Conservation (phyloP, 208 protist genomes). For the Giardia duodenalis region DNA sequence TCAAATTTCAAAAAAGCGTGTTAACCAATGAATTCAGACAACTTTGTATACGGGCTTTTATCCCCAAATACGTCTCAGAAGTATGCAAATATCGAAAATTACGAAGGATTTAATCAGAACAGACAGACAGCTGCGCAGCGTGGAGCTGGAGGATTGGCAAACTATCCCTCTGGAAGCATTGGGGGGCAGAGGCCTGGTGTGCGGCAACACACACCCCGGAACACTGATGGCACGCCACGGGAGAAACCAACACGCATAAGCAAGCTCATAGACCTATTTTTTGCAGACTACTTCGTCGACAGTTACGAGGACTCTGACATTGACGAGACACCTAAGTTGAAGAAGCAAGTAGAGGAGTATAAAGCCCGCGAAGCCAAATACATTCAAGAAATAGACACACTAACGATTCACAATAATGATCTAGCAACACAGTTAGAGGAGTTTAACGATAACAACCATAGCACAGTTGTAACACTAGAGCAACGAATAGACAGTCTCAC, state of each 20-base stretch:
- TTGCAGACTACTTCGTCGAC: background rate
- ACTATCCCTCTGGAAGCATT: no score
- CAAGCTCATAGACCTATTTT: background rate
- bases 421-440: background rate
- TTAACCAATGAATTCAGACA: no score
- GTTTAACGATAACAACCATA: background rate
- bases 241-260: background rate
- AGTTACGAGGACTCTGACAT: background rate
- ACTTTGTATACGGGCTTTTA: no score
- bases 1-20: no score
- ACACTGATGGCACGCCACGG: background rate
- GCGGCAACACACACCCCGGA: background rate
- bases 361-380: background rate
- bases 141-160: no score
- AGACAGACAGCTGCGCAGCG: no score
- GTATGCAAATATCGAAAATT: no score
- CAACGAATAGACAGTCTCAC: no score
- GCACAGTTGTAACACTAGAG: no score
- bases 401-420: background rate
- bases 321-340: background rate
- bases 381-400: background rate
- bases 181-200: no score
- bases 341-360: background rate
- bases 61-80: background rate
- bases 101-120: no score